Conservation (phyloP, 345 rosid species). For the Syzygium aromaticum region DNA sequence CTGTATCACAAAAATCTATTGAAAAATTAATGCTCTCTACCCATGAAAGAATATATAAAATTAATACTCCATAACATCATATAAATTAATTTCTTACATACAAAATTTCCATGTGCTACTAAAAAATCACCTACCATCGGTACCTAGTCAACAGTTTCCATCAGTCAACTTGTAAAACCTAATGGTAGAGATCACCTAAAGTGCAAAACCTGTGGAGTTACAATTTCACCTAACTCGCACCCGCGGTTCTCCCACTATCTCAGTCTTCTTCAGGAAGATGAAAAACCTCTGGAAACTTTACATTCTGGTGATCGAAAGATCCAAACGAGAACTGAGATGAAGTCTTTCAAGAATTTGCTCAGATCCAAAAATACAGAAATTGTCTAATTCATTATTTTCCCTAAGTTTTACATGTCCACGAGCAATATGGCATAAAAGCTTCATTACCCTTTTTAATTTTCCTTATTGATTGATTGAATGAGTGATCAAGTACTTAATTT, state of each 20-base stretch:
- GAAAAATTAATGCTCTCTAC: not conserved
- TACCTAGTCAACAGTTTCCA: not conserved
- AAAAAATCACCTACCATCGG: not conserved
- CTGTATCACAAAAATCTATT: not conserved
- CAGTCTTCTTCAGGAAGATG: no score
- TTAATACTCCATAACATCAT: not conserved
- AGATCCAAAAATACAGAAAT: not conserved
- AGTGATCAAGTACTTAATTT: not conserved
- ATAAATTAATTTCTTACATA: not conserved
- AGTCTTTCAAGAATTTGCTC: no score
- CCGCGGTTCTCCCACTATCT: no score
- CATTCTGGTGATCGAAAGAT: no score
- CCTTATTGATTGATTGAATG: not conserved
- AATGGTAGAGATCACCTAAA: no score
- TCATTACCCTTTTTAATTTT: accelerated
- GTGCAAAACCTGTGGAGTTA: no score
- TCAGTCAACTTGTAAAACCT: no score
- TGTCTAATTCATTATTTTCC: not conserved
- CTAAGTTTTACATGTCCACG: not conserved
- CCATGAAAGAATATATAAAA: not conserved
- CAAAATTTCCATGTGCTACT: not conserved
- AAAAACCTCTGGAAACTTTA: no score
- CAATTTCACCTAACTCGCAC: no score
- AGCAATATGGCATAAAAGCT: not conserved
- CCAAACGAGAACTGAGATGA: no score